Evolutionary conservation across 1,139 yeast species (phyloP).

Genomic region (Lodderomyces theae): DNA sequence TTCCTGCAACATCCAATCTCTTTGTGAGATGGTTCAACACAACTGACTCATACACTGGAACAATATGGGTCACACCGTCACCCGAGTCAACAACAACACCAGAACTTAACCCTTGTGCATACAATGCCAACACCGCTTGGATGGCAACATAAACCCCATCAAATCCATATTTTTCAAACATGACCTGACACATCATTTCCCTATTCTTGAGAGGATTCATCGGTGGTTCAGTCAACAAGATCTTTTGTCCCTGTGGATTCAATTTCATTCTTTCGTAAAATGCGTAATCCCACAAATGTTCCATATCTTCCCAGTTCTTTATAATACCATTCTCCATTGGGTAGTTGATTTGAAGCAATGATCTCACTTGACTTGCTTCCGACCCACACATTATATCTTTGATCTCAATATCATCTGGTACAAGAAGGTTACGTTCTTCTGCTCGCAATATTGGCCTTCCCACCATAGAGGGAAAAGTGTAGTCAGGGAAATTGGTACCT

Average conservation of each 20-base stretch:
- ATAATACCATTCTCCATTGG: slow-evolving; percentile 99
- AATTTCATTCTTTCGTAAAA: slow-evolving; percentile 87
- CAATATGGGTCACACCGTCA: slow-evolving; percentile 87
- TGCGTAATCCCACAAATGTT: slow-evolving; percentile 96
- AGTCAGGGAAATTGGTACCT: slow-evolving; percentile 96
- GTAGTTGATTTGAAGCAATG: slow-evolving; percentile 84
- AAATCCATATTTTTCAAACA: slow-evolving; percentile 94
- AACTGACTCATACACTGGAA: slow-evolving; percentile 95
- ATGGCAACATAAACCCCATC: slow-evolving; percentile 98
- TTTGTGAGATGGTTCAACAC: slow-evolving; percentile 90
- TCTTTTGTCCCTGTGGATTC: slow-evolving; percentile 71
- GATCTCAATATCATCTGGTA: slow-evolving; percentile 61
- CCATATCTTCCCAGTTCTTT: slow-evolving; percentile 98
- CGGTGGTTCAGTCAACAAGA: slow-evolving; percentile 93
- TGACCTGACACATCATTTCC: slow-evolving; percentile 92
- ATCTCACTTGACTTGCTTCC: slow-evolving; percentile 89
- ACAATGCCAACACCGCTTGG: slow-evolving; percentile 94
- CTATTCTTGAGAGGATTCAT: slow-evolving; percentile 94
- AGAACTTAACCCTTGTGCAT: slow-evolving; percentile 94
- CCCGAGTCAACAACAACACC: slow-evolving; percentile 99
- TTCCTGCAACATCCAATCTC: slow-evolving; percentile 94
- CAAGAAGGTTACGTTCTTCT: slow-evolving; percentile 71
- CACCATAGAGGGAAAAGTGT: slow-evolving; percentile 96
- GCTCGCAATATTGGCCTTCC: slow-evolving; percentile 98
- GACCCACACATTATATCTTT: slow-evolving; percentile 98